Base-by-base conservation (phyloP, 108 stramenopile species). In the Nitzschia inconspicua region DNA sequence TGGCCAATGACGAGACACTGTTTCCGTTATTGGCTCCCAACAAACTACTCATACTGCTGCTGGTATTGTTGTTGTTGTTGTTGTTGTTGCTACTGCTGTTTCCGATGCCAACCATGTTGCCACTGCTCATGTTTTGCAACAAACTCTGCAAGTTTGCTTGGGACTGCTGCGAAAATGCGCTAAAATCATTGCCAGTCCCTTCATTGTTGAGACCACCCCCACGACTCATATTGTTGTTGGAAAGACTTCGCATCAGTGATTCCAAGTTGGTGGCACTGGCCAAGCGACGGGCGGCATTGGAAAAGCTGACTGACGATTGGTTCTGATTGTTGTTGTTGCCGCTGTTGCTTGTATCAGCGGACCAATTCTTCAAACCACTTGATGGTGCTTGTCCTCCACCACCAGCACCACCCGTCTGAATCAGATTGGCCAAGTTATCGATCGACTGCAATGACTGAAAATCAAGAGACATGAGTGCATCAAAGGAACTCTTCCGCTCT, bases 381-480 rank as follows among this genome's bases (percentile, higher is more conserved):
- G 71, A 66, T 9, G 91, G 80, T 20, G 54, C 34, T 36, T 76
- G 68, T 43, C 49, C 70, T 24, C 69, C 60, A 47, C 40, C 40
- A 13, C 73, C 78, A n/a, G n/a, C n/a, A 0, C 73, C 64, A 31
- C 77, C 70, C 10, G 63, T 76, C 53, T 88, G 83, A 30, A 89
- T 85, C 34, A 89, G 57, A 47, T 85, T 93, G n/a, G 91, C 85
- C 11, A 89, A 64, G 54, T 93, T 88, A 56, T 92, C 91, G 68
- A 93, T 89, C 49, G 82, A 84, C 65, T 93, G 91, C 44, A 93
- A 65, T 20, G 73, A 73, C 58, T 93, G 88, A 54, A 89, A 89
- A 46, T 93, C 88, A 19, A 93, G 54, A 18, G 70, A 76, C 91
- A 93, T 89, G 44, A 89, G 75, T 25, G 82, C 83, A 62, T 93